Evolutionary conservation across 495 filamentous ascomycete species (phyloP), one percentile per base, ranked within the genome.

Genomic region (Terfezia boudieri): DNA sequence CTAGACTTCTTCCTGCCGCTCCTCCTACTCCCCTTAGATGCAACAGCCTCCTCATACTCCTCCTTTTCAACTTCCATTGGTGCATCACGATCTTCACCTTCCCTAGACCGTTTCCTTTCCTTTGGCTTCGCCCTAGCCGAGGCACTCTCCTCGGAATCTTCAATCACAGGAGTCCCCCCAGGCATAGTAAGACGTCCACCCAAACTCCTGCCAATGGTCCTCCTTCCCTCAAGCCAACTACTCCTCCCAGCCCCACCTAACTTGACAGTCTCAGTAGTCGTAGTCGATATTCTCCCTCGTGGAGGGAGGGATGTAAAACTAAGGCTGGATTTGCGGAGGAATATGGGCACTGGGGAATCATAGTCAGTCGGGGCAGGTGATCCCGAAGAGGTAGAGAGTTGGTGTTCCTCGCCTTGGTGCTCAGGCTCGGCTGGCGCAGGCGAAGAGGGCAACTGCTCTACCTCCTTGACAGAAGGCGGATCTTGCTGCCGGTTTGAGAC

Each of bases 231-330:
- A 12, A 71, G 71, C 38, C 77, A 69, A n/a, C 56, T 75, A 12
- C 69, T 63, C 55, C 70, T 66, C 10, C 57, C 66, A 23, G 64
- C 56, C 32, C 56, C 63, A 56, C 60, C 69, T 37, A 66, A 56
- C 59, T 73, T 82, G 14, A 71, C 68, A 55, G 79, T 74, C 37
- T 94, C 86, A 37, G 86, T 88, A 22, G 76, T 64, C 36, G 83
- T 74, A 35, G 76, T 73, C 35, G 83, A 82, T 36, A 81, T 76
- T 60, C 88, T 79, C 67, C 86, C 89, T 41, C 90, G 79, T 8
- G 88, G 84, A 52, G 90, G 90, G 4, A 98, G 71, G 3, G 90
- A 84, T 11, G 92, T 83, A 67, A 98, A 95, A 52, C 79, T 88
- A 52, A 96, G 73, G 60, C 89, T 95, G 67, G 86, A 94, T 71